These are phyloP conservation scores for Protomyces arabidopsidicola DNA, from an alignment of 1,139 yeast genomes.

Conservation along the genomic window DNA sequence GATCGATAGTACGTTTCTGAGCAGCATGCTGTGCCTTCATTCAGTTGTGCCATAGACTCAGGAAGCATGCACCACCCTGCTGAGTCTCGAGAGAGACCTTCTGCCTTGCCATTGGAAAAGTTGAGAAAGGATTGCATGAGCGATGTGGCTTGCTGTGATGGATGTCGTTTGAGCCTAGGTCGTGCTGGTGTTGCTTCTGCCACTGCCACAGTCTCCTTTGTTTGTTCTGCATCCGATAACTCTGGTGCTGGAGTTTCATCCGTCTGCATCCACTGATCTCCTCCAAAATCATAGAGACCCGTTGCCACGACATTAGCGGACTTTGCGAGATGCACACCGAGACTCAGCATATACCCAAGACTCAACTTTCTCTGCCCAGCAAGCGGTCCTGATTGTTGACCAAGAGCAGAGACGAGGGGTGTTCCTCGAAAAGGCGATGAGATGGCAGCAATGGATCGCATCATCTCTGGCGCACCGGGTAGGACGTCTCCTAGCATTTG, in stretches of 20 bases:
- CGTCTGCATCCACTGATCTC: conserved; percentile 1
- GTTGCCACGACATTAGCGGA: conserved; percentile 15
- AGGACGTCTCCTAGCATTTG: conserved; percentile 1
- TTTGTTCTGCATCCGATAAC: background rate
- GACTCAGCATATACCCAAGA: conserved; percentile 15
- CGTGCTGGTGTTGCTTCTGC: background rate
- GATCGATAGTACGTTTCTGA: conserved; percentile 15
- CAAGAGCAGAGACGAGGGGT: conserved; percentile 9
- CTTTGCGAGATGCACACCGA: conserved; percentile 20
- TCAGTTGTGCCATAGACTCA: conserved; percentile 15
- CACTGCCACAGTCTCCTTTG: background rate
- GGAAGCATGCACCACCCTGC: conserved; percentile 18
- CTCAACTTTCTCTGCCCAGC: conserved; percentile 21
- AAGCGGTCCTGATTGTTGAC: conserved; percentile 14
- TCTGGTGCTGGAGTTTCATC: background rate
- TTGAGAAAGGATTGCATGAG: background rate
- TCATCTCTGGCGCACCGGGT: conserved; percentile 21
- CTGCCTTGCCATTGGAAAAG: background rate
- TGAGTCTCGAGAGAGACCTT: conserved; percentile 6
- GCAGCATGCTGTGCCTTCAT: background rate
- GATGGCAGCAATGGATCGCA: conserved; percentile 7
- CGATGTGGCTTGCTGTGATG: background rate
- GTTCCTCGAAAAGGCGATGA: conserved; percentile 23
- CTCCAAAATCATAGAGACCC: conserved; percentile 20
- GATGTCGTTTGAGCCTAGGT: background rate